These are phyloP conservation scores for Sideroxylon spinosum DNA, from an alignment of 179 eudicot genomes.

Conservation along the genomic window DNA sequence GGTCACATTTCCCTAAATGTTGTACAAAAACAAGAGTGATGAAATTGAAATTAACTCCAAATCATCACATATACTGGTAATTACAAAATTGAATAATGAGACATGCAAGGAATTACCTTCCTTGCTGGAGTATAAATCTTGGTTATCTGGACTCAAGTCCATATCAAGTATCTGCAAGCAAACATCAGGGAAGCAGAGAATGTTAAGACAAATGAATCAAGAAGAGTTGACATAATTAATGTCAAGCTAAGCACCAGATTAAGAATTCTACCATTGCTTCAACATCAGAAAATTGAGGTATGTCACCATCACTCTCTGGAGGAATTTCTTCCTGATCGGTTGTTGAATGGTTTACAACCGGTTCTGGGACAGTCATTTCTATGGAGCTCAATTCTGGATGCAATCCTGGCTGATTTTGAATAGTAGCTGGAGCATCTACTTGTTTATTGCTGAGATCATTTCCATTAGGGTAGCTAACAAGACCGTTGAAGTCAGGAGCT, in stretches of 20 bases:
- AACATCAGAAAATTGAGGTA: slow-evolving; percentile 65
- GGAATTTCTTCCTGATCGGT: slow-evolving; percentile 42
- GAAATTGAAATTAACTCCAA: slow-evolving; percentile 1
- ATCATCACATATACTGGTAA: background rate
- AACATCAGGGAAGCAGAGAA: slow-evolving; percentile 21
- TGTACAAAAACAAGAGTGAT: slow-evolving; percentile 3
- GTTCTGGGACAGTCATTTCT: slow-evolving; percentile 24
- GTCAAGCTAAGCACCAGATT: slow-evolving; percentile 1
- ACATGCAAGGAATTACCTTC: slow-evolving; percentile 38
- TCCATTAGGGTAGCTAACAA: background rate
- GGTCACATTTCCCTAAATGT: background rate
- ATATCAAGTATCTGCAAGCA: slow-evolving; percentile 59
- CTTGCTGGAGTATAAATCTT: slow-evolving; percentile 26
- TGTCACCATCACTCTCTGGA: slow-evolving; percentile 48
- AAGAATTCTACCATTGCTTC: slow-evolving; percentile 56
- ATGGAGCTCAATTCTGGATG: slow-evolving; percentile 24
- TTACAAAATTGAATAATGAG: background rate
- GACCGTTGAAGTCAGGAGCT: slow-evolving; percentile 1
- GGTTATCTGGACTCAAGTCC: slow-evolving; percentile 66
- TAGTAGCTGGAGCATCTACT: slow-evolving; percentile 6
- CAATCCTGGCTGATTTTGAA: slow-evolving; percentile 23
- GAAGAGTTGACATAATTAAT: background rate
- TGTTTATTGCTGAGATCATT: background rate
- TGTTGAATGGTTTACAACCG: slow-evolving; percentile 23
- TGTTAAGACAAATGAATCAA: slow-evolving; percentile 11